phyloP scores from a whole-genome alignment of 106 monocot species.

The Cymbidium sinense region DNA sequence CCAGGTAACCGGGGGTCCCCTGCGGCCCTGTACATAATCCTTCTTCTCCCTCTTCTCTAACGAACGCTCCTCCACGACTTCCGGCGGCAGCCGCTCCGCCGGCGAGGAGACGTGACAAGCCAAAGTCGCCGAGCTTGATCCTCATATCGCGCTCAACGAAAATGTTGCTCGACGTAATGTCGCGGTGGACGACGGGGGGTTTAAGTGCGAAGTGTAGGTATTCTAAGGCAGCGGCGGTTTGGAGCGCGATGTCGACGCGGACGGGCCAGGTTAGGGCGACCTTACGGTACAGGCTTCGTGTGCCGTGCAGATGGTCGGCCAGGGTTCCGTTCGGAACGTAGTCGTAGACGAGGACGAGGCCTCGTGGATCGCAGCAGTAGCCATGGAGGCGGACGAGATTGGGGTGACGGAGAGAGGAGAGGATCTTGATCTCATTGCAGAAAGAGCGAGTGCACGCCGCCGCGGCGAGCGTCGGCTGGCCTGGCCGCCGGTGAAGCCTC shows the following conservation, averaged over 20 bases:
- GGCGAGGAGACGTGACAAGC: constrained; percentile 50
- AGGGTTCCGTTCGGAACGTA: constrained; percentile 85
- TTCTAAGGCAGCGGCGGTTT: constrained; percentile 58
- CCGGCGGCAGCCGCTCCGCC: constrained; percentile 6
- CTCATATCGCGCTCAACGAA: constrained; percentile 42
- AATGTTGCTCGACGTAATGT: constrained; percentile 81
- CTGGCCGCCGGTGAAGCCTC: constrained; percentile 48
- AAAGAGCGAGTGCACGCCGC: constrained; percentile 39
- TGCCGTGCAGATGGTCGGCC: constrained; percentile 60
- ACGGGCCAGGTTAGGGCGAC: constrained; percentile 42
- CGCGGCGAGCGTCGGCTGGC: constrained; percentile 16
- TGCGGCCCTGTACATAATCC: constrained; percentile 58
- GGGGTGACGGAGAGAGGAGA: constrained; percentile 70
- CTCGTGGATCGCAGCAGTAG: constrained; percentile 37
- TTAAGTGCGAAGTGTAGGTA: constrained; percentile 78
- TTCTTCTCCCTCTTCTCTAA: constrained; percentile 22
- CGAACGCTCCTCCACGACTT: background rate
- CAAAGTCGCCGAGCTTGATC: constrained; percentile 66
- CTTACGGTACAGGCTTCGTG: constrained; percentile 15
- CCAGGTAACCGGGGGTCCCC: constrained; percentile 65
- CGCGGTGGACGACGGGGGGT: constrained; percentile 87
- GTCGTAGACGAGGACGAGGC: constrained; percentile 65
- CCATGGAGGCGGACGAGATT: constrained; percentile 79
- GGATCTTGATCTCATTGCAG: constrained; percentile 83
- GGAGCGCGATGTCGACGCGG: constrained; percentile 64